Conservation (phyloP, 1,284 basidiomycete genomes). For the Rhodofomes roseus region DNA sequence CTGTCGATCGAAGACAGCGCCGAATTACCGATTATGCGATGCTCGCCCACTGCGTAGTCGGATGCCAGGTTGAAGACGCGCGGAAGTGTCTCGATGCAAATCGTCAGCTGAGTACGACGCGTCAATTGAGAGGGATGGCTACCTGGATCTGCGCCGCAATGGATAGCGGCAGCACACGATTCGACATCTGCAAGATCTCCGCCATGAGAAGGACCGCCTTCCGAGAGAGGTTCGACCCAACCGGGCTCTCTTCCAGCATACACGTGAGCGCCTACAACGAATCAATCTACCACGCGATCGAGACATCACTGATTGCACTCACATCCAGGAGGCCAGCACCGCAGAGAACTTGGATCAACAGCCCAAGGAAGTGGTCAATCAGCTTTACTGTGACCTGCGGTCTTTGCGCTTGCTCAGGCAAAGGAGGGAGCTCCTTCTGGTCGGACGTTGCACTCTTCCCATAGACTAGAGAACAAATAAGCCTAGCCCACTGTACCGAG, state of each 20-base stretch:
- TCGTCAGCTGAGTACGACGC: neutral
- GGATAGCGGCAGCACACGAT: constrained; percentile 81
- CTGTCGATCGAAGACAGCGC: constrained; percentile 89
- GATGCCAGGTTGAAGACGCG: constrained; percentile 83
- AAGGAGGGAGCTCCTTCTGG: constrained; percentile 40
- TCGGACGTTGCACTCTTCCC: constrained; percentile 32
- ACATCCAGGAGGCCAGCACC: constrained; percentile 89
- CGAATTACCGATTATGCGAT: constrained; percentile 80
- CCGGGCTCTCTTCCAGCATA: constrained; percentile 77
- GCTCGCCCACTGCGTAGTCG: constrained; percentile 68
- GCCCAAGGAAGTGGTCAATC: constrained; percentile 90
- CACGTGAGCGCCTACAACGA: constrained; percentile 70
- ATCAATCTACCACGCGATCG: neutral
- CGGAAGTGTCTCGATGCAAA: constrained; percentile 66
- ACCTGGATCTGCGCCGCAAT: constrained; percentile 83
- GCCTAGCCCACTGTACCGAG: neutral
- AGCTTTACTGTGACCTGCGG: constrained; percentile 69
- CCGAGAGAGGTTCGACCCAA: constrained; percentile 67
- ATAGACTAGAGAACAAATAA: constrained; percentile 51
- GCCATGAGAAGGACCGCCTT: constrained; percentile 94
- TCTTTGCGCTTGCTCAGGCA: constrained; percentile 37
- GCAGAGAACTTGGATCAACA: constrained; percentile 85
- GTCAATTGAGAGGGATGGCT: neutral
- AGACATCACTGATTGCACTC: constrained; percentile 19
- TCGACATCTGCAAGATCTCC: constrained; percentile 86